Conservation (phyloP, 2,329 filamentous ascomycete genomes). For the Pleurostoma richardsiae region DNA sequence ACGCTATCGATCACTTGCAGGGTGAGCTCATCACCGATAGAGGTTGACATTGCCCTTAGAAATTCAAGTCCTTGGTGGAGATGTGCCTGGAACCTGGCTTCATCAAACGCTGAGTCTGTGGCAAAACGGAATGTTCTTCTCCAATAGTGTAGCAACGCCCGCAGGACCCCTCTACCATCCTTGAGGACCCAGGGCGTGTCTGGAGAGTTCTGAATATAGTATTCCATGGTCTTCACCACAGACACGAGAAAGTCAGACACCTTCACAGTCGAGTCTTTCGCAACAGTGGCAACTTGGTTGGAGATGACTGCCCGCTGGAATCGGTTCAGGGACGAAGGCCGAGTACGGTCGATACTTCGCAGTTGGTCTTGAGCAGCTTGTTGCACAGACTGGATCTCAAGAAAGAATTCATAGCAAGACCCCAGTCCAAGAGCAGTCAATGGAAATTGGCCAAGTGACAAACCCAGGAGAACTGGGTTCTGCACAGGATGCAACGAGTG, state of each 20-base stretch:
- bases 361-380: constrained; percentile 35
- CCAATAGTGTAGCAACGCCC: constrained; percentile 46
- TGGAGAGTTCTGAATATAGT: constrained; percentile 32
- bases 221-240: constrained; percentile 32
- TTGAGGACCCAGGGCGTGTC: constrained; percentile 19
- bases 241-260: constrained; percentile 45
- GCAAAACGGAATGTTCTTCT: constrained; percentile 46
- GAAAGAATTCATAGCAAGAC: constrained; percentile 44
- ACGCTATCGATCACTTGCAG: constrained; percentile 33
- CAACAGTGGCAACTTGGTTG: constrained; percentile 47
- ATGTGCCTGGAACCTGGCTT: constrained; percentile 61
- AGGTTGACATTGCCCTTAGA: constrained; percentile 26
- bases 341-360: constrained; percentile 35
- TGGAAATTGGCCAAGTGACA: too few species aligned
- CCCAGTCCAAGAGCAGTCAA: constrained; percentile 40
- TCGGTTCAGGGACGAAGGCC: constrained; percentile 51
- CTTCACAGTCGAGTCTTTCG: constrained; percentile 56
- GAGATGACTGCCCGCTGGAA: constrained; percentile 56
- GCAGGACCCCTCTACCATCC: constrained; percentile 17
- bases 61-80: constrained; percentile 44
- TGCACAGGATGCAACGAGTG: constrained; percentile 43
- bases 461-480: constrained; percentile 29
- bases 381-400: constrained; percentile 36
- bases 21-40: constrained; percentile 17
- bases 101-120: constrained; percentile 45